Conservation (phyloP, 1,284 basidiomycete genomes). For the Heterobasidion irregulare region DNA sequence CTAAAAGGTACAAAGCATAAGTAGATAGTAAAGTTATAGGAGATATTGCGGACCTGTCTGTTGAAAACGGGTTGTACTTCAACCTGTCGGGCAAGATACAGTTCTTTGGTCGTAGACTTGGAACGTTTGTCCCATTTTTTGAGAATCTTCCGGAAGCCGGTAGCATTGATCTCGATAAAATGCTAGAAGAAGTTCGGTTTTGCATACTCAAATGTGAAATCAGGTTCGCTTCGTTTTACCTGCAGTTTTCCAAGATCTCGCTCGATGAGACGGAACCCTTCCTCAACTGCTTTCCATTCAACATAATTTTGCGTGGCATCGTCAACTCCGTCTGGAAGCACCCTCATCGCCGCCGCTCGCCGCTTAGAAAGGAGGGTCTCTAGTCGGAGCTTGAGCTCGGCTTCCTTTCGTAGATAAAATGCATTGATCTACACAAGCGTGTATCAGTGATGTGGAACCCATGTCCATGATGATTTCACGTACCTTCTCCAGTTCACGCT, state of each 20-base stretch:
- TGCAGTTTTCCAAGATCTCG: constrained; percentile 95
- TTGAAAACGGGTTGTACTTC: constrained; percentile 99
- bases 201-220: constrained; percentile 11
- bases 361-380: constrained; percentile 93
- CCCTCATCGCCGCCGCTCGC: constrained; percentile 70
- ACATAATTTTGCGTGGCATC: constrained; percentile 62
- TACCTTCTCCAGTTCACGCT: constrained; percentile 96
- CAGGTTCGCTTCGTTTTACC: constrained; percentile 34
- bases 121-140: constrained; percentile 99
- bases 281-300: constrained; percentile 91
- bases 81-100: constrained; percentile 95
- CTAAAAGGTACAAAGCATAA: constrained; percentile 22
- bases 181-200: constrained; percentile 43
- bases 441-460: not conserved
- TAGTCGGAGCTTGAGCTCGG: constrained; percentile 87
- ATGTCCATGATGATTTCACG: constrained; percentile 7
- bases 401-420: constrained; percentile 99
- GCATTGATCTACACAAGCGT: constrained; percentile 78
- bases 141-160: constrained; percentile 94
- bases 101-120: constrained; percentile 90
- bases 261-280: constrained; percentile 93
- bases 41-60: constrained; percentile 60
- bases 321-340: constrained; percentile 54
- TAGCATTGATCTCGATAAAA: constrained; percentile 98
- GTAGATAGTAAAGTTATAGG: not conserved